These are phyloP conservation scores for Suillus occidentalis DNA, from an alignment of 768 basidiomycete genomes.

Conservation along the genomic window DNA sequence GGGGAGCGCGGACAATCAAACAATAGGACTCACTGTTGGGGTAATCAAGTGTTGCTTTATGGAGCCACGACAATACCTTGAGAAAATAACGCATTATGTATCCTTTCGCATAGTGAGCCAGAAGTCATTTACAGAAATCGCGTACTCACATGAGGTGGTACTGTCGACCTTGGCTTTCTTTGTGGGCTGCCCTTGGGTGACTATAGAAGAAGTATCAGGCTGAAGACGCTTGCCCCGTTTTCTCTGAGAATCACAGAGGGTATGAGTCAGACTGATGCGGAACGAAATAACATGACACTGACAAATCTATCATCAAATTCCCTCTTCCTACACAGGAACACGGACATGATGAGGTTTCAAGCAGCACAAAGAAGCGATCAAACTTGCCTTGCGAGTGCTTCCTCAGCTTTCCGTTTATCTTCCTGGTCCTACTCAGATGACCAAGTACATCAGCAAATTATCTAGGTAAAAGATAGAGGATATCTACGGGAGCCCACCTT, in stretches of 20 bases:
- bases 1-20: background rate
- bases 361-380: conserved; percentile 1
- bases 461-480: background rate
- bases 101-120: conserved; percentile 44
- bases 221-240: conserved; percentile 56
- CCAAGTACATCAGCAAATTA: background rate
- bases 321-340: conserved; percentile 46
- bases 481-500: conserved; percentile 38
- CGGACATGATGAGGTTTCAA: background rate
- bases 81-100: background rate
- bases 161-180: conserved; percentile 42
- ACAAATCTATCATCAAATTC: conserved; percentile 64
- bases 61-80: background rate
- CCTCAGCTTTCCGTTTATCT: conserved; percentile 54
- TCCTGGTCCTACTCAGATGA: conserved; percentile 48
- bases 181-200: conserved; percentile 23
- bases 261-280: background rate
- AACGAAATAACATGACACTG: conserved; percentile 24
- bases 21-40: background rate
- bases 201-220: conserved; percentile 38
- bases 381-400: conserved; percentile 49
- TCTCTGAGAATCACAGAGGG: conserved; percentile 40
- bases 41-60: background rate
- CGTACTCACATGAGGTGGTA: conserved; percentile 32
- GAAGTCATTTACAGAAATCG: background rate